Base-by-base conservation (phyloP, 2,329 filamentous ascomycete genomes). In the Colletotrichum limetticola region DNA sequence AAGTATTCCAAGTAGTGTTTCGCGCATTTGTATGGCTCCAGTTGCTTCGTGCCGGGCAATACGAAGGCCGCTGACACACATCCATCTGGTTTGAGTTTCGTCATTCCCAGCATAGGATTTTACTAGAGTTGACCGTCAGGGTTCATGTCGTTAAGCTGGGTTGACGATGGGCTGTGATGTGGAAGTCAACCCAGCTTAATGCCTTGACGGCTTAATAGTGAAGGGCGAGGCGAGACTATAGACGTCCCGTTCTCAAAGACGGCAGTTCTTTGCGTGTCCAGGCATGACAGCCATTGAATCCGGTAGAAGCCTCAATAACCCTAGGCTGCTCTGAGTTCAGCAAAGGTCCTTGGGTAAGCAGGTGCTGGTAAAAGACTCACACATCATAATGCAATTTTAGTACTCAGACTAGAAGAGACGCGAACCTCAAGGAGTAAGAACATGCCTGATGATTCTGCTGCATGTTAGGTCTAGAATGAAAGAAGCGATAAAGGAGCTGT, bases 151-250 rank as follows among this genome's bases (percentile, higher is more conserved):
- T 49, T 49, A 7, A 28, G n/a, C 49, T 49, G 19, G 7, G 32
- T 24, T 19, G 32, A 19, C 22, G 57, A 42, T 35, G 6, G 26
- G 22, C 32, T n/a, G n/a, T 35, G 26, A 30, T 14, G 28, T 16
- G 56, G 56, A 26, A 5, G 30, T 6, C 24, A 22, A 30, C n/a
- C 42, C 57, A 52, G 58, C 66, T 62, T 68, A 69, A 11, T 58
- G 53, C 58, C 53, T 24, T 32, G n/a, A 32, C 19, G 32, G 58
- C 58, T 55, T 28, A 26, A 24, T 49, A 26, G 42, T 6, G 35
- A 22, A 28, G 22, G 16, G 37, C 24, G 42, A 42, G 24, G 35
- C 28, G 22, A 24, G 5, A 32, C 22, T 57, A 26, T 32, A 8
- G 30, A 52, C 22, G 49, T 55, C 8, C 35, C 19, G 14, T 9